phyloP scores from a whole-genome alignment of 2,329 filamentous ascomycete genomes.

The Neodidymelliopsis sp. region DNA sequence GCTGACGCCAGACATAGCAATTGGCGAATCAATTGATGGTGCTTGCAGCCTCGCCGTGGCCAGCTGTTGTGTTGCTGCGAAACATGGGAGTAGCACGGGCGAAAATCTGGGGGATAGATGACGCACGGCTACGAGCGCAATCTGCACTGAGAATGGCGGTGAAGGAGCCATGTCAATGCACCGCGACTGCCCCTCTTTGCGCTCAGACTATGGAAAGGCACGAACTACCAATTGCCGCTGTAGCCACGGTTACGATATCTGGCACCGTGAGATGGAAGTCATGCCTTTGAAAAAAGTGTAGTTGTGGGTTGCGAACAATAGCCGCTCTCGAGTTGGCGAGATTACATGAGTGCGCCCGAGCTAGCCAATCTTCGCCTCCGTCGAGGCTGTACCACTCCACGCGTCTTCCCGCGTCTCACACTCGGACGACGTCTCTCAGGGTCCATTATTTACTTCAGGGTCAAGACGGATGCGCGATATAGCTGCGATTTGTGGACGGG shows the following conservation, averaged over 20 bases:
- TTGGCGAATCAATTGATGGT: slow-evolving; percentile 11
- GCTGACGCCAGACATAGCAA: slow-evolving; percentile 7
- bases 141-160: slow-evolving; percentile 33
- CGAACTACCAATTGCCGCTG: slow-evolving; percentile 12
- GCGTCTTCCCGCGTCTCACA: slow-evolving; percentile 9
- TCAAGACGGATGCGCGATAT: neutral
- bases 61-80: slow-evolving; percentile 20
- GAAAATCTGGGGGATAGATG: slow-evolving; percentile 36
- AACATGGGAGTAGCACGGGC: slow-evolving; percentile 27
- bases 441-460: slow-evolving; percentile 12
- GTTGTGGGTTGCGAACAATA: slow-evolving; percentile 11
- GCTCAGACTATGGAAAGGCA: slow-evolving; percentile 17
- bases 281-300: neutral
- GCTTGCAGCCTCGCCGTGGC: slow-evolving; percentile 14
- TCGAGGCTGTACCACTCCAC: slow-evolving; percentile 8
- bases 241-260: slow-evolving; percentile 5
- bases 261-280: neutral
- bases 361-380: slow-evolving; percentile 6
- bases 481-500: neutral
- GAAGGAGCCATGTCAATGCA: slow-evolving; percentile 31
- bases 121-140: slow-evolving; percentile 36
- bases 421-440: slow-evolving; percentile 3
- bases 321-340: slow-evolving; percentile 39
- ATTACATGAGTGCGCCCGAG: slow-evolving; percentile 30
- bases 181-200: slow-evolving; percentile 26